These are phyloP conservation scores for Nannochloropsis gaditana DNA, from an alignment of 108 stramenopile species.

Conservation along the genomic window DNA sequence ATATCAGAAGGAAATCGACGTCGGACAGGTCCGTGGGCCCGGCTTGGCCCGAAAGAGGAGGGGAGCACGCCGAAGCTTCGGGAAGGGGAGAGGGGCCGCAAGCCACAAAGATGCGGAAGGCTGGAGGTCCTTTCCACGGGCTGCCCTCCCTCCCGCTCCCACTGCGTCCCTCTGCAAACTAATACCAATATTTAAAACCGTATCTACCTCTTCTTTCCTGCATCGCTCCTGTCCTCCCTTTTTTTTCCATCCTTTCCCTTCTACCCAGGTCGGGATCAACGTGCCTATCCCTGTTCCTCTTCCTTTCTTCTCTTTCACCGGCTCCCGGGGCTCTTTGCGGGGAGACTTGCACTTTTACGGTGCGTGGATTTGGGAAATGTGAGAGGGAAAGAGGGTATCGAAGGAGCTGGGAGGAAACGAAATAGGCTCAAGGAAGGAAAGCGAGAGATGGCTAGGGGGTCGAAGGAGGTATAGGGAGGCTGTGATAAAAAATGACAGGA, in stretches of 20 bases:
- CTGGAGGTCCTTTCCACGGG: not conserved
- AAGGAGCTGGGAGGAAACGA: not conserved
- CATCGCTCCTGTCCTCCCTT: not conserved
- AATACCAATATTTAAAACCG: not conserved
- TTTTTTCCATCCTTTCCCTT: not conserved
- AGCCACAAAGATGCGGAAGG: not conserved
- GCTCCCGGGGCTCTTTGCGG: constrained; percentile 69
- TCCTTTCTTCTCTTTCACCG: constrained; percentile 90
- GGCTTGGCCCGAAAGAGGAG: not conserved
- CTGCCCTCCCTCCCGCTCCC: not conserved
- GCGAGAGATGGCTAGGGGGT: too few relatives aligned
- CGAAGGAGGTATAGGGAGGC: not conserved
- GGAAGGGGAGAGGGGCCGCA: too few relatives aligned
- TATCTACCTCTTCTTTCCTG: not conserved
- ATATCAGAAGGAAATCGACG: constrained; percentile 76
- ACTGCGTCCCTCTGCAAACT: not conserved
- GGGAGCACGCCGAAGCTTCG: not conserved
- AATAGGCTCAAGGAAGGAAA: not conserved
- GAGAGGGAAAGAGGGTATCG: not conserved
- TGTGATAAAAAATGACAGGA: not conserved
- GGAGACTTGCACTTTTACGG: constrained; percentile 89
- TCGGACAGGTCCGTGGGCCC: constrained; percentile 61
- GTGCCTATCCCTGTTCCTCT: constrained; percentile 91
- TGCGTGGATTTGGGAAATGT: constrained; percentile 31
- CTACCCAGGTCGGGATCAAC: constrained; percentile 65